phyloP scores from a whole-genome alignment of 2,329 filamentous ascomycete species.

The Ophiostoma sp. region DNA sequence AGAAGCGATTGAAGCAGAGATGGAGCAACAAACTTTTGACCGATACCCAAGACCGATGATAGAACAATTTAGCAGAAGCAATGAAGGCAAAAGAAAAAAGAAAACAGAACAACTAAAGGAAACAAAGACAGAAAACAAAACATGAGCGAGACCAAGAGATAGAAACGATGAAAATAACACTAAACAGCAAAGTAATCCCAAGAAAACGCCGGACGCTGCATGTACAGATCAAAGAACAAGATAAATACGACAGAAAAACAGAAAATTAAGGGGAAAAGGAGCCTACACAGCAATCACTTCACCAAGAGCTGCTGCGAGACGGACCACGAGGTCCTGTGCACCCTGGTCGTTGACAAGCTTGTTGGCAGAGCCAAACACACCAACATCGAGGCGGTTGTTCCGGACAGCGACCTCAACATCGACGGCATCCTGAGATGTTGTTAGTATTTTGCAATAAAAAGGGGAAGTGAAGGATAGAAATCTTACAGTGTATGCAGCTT shows the following conservation, averaged over 20 bases:
- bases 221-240: background rate
- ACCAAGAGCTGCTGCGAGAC: background rate
- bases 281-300: background rate
- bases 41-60: background rate
- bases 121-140: background rate
- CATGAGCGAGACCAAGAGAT: background rate
- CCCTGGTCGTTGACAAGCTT: slow-evolving; percentile 17
- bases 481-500: slow-evolving; percentile 30
- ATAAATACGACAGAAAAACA: background rate
- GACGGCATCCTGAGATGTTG: slow-evolving; percentile 25
- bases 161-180: background rate
- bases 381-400: slow-evolving; percentile 25
- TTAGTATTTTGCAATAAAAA: background rate
- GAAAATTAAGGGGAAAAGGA: background rate
- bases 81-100: background rate
- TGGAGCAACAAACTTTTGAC: background rate
- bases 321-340: slow-evolving; percentile 4
- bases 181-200: background rate
- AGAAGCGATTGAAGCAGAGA: background rate
- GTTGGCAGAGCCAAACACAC: slow-evolving; percentile 27
- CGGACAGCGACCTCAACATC: slow-evolving; percentile 28
- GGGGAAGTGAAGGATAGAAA: background rate
- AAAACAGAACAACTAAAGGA: background rate
- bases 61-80: background rate
- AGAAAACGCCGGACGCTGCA: background rate